These are phyloP conservation scores for Psilocybe mexicana DNA, from an alignment of 1,284 basidiomycete genomes.

Conservation along the genomic window DNA sequence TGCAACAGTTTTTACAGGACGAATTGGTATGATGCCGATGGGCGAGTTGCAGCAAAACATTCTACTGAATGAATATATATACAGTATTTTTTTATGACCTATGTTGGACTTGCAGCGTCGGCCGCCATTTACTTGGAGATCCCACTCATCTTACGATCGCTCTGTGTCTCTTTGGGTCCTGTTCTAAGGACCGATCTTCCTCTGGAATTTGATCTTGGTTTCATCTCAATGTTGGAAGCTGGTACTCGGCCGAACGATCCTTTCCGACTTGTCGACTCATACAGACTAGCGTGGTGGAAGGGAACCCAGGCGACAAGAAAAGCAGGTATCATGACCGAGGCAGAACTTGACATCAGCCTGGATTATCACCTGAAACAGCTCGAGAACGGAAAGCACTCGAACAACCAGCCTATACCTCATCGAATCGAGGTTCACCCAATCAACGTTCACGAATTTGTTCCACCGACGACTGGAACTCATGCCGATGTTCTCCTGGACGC, in stretches of 20 bases:
- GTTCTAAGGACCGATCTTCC: neutral
- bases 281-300: neutral
- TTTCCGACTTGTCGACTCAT: neutral
- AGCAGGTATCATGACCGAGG: too few species aligned
- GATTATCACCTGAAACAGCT: too few species aligned
- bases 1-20: neutral
- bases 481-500: too few species aligned
- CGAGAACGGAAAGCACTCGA: too few species aligned
- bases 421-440: too few species aligned
- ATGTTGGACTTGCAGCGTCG: neutral
- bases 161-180: neutral
- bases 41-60: neutral
- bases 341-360: too few species aligned
- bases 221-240: neutral
- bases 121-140: neutral
- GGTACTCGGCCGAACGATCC: neutral
- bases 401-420: too few species aligned
- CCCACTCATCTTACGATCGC: neutral
- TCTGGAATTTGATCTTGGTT: neutral
- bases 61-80: neutral
- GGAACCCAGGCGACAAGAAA: neutral
- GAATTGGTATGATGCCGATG: constrained; percentile 1
- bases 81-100: neutral
- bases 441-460: too few species aligned
- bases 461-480: too few species aligned